Conservation (phyloP, 2,329 filamentous ascomycete species). For the Dothidotthia symphoricarpi region DNA sequence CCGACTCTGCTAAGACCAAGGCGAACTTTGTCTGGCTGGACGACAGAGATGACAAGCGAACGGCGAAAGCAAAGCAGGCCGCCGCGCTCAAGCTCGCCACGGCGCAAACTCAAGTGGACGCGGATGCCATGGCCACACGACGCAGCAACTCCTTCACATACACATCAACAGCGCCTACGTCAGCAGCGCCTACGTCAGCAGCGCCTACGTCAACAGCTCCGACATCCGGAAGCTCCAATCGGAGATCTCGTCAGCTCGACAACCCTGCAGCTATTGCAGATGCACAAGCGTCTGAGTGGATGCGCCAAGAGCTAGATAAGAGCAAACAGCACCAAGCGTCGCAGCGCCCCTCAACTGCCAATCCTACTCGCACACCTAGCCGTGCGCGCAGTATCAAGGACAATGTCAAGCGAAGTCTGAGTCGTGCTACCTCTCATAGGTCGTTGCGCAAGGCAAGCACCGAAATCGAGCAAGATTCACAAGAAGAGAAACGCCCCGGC, state of each 20-base stretch:
- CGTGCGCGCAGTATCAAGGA: slow-evolving; percentile 40
- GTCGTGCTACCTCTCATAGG: slow-evolving; percentile 37
- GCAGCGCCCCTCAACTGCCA: slow-evolving; percentile 19
- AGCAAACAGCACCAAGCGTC: slow-evolving; percentile 24
- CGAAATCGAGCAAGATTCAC: slow-evolving; percentile 10
- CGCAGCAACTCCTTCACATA: slow-evolving; percentile 41
- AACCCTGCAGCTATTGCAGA: slow-evolving; percentile 41
- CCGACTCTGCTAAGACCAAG: slow-evolving; percentile 16
- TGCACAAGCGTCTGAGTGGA: slow-evolving; percentile 45
- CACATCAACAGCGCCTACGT: slow-evolving; percentile 14
- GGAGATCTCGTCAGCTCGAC: slow-evolving; percentile 40
- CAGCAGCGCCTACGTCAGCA: slow-evolving; percentile 37
- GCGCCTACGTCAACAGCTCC: slow-evolving; percentile 45
- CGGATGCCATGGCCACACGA: slow-evolving; percentile 44
- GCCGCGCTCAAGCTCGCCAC: slow-evolving; percentile 19
- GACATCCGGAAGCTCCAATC: slow-evolving; percentile 44
- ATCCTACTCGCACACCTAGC: slow-evolving; percentile 29
- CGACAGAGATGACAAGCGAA: slow-evolving; percentile 22
- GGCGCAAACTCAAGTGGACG: slow-evolving; percentile 19
- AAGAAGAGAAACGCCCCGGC: slow-evolving; percentile 23
- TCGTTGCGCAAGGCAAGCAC: slow-evolving; percentile 24
- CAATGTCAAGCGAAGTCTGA: slow-evolving; percentile 35
- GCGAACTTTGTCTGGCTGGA: slow-evolving; percentile 16
- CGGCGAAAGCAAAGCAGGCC: slow-evolving; percentile 20
- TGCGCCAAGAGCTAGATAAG: slow-evolving; percentile 46